A percentile compares a stretch with the other conserved stretches of the same genome.
These are phyloP conservation scores for Salix brachista DNA, from an alignment of 345 rosid genomes.

Conservation along the genomic window DNA sequence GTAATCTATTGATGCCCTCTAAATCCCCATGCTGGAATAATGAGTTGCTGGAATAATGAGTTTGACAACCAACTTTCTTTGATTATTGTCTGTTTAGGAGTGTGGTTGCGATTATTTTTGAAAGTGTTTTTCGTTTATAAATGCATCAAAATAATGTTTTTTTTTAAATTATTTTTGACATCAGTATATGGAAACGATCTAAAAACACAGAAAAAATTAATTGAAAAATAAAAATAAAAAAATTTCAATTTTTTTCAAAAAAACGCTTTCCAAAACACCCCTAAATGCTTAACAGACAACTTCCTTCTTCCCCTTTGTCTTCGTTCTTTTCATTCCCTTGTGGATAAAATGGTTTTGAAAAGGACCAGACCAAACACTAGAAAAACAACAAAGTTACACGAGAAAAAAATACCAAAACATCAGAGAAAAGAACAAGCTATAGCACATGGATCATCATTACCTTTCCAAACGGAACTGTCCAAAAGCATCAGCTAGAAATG, in stretches of 20 bases:
- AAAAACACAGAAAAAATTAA: too few relatives aligned
- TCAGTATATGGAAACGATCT: too few relatives aligned
- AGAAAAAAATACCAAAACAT: background rate
- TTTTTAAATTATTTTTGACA: too few relatives aligned
- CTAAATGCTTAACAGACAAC: background rate
- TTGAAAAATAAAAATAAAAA: too few relatives aligned
- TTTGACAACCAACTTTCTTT: background rate
- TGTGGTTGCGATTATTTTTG: too few relatives aligned
- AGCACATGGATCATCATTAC: background rate
- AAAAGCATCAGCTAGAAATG: background rate
- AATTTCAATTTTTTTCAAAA: too few relatives aligned
- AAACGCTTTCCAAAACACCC: too few relatives aligned
- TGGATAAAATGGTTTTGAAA: background rate
- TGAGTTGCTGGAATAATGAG: background rate
- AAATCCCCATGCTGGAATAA: background rate
- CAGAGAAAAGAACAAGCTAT: background rate
- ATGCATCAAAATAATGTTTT: too few relatives aligned
- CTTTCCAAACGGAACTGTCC: background rate
- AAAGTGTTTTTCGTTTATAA: too few relatives aligned
- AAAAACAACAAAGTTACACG: background rate
- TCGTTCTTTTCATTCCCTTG: background rate
- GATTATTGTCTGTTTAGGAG: too few relatives aligned
- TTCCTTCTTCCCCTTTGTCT: background rate
- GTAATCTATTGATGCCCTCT: background rate
- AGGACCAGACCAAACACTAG: background rate